Base-by-base conservation (phyloP, 2,329 filamentous ascomycete genomes). In the Dactylellina drechsleri region DNA sequence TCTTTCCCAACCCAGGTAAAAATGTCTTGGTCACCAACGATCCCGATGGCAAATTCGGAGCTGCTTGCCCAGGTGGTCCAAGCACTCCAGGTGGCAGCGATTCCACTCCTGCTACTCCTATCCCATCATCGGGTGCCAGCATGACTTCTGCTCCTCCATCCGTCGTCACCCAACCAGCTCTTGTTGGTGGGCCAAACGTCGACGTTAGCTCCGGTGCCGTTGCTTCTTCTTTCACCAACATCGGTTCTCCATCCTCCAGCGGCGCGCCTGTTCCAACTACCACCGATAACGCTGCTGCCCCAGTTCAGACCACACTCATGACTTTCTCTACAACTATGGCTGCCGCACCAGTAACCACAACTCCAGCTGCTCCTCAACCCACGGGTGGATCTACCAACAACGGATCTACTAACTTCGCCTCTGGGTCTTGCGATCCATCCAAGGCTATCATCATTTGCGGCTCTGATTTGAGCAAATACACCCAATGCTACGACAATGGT, bases 1-100 rank as follows among this genome's bases (percentile, higher is more conserved):
- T 75, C 43, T 94, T 90, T 83, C 89, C 90, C 6, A 83, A 91
- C 77, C 86, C 91, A 0, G 92, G 92, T 57, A 76, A 84, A 0
- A 86, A 84, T 1, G 83, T 88, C 2, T 85, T 52, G 7, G 71
- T 75, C 20, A 40, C 18, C 43, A 43, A 75, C 15, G 26, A 28
- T 7, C 26, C 26, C 7, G 28, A 13, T 49, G 31, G 20, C 10
- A n/a, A 52, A 15, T 75, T 75, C 13, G 64, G 41, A 23, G 57
- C 71, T n/a, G 71, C 71, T 15, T 75, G 71, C 62, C 8, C 8
- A 1, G 71, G 71, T 54, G 71, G 71, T 20, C 71, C 71, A 58
- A 75, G 71, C 64, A 64, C 71, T 18, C 71, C 71, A 36, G 70
- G 70, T 67, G 56, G 62, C 36, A 53, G 49, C 52, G 62, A 62